phyloP scores from a whole-genome alignment of 1,139 yeast species.

The Candida glucosophila region DNA sequence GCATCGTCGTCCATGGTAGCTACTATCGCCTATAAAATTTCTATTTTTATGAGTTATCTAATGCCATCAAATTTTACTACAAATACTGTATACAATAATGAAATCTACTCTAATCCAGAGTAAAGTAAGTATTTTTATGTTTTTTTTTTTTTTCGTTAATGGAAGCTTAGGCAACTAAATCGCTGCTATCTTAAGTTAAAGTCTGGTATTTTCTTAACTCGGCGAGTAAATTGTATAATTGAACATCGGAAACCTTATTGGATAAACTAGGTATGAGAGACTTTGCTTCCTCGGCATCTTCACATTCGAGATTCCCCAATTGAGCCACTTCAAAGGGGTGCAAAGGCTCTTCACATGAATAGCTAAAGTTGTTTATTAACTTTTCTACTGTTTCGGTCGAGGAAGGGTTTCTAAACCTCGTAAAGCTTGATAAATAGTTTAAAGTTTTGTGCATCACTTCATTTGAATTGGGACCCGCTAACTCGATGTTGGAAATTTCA shows the following conservation, averaged over 20 bases:
- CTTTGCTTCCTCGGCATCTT: slow-evolving; percentile 96
- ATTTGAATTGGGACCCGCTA: slow-evolving; percentile 52
- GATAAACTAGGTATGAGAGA: slow-evolving; percentile 83
- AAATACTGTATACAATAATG: no score
- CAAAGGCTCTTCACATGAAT: slow-evolving; percentile 47
- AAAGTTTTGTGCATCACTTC: slow-evolving; percentile 86
- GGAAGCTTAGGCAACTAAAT: no score
- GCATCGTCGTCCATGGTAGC: slow-evolving; percentile 21
- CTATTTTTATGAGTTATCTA: no score
- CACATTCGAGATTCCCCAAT: slow-evolving; percentile 87
- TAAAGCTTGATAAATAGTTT: slow-evolving; percentile 76
- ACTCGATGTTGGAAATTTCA: slow-evolving; percentile 58
- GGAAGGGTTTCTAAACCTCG: slow-evolving; percentile 85
- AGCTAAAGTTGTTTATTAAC: slow-evolving; percentile 61
- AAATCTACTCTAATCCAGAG: no score
- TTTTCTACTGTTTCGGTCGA: slow-evolving; percentile 92
- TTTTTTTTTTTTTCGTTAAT: no score
- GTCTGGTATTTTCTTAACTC: slow-evolving; percentile 66
- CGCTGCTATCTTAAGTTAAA: slow-evolving; percentile 28
- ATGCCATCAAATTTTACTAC: no score
- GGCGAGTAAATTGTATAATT: slow-evolving; percentile 76
- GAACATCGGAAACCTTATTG: slow-evolving; percentile 76
- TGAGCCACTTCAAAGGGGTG: slow-evolving; percentile 98
- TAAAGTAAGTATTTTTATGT: no score
- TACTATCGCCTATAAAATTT: no score